A percentile compares a stretch with the other conserved stretches of the same genome.
Evolutionary conservation across 257 asterid species (phyloP).

Genomic region (Solanum phureja): DNA sequence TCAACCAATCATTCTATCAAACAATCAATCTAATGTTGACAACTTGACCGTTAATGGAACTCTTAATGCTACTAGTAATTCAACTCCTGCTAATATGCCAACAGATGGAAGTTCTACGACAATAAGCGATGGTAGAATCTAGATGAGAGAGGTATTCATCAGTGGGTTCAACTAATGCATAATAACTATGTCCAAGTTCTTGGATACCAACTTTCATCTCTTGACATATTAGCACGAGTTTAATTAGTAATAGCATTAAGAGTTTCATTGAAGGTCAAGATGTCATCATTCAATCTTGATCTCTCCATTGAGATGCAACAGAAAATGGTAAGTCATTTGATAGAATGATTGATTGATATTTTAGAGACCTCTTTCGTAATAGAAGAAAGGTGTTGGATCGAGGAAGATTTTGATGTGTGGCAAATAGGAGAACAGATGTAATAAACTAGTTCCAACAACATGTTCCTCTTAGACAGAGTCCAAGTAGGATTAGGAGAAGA

Average conservation of each 20-base stretch:
- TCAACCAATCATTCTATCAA: not conserved
- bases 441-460: not conserved
- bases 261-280: not conserved
- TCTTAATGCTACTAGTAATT: not conserved
- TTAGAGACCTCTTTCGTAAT: not conserved
- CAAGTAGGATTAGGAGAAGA: not conserved
- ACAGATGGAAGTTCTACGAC: not conserved
- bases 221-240: not conserved
- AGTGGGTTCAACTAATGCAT: not conserved
- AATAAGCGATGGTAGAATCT: not conserved
- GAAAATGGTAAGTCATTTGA: not conserved
- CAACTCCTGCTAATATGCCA: not conserved
- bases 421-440: not conserved
- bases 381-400: not conserved
- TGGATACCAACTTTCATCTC: not conserved
- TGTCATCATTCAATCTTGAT: not conserved
- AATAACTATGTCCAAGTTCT: not conserved
- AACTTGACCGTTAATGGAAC: not conserved
- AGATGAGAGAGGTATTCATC: not conserved
- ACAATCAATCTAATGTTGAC: not conserved
- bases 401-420: not conserved
- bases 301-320: not conserved
- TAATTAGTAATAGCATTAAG: not conserved
- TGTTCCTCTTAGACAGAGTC: not conserved
- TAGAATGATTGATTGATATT: not conserved